Base-by-base conservation (phyloP, 2,329 filamentous ascomycete genomes). In the Epichloe elymi region DNA sequence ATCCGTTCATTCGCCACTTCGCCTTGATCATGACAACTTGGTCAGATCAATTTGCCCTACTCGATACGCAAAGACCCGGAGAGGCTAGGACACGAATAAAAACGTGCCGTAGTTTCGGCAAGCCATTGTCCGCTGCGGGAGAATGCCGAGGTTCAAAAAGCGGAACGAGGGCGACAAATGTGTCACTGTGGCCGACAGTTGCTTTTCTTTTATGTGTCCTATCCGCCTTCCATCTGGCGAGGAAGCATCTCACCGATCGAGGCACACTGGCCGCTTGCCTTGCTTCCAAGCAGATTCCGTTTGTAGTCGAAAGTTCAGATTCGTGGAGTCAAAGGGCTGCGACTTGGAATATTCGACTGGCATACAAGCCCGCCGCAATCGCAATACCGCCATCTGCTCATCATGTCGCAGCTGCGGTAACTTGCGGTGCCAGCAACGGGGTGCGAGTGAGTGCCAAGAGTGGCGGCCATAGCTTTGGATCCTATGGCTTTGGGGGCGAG, bases 401-500 rank as follows among this genome's bases (percentile, higher is more conserved):
- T 10, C 39, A 41, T 2, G 19, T 41, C 15, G 15, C n/a, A 8
- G 14, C 39, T 20, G 39, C 39, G 14, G 39, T 41, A 0, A 15
- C 39, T 10, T 41, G 39, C 15, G 39, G 39, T 3, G n/a, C 8
- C 8, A 17, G 4, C 8, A 10, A 10, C 39, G n/a, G 15, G 4
- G 14, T n/a, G 15, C 39, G 39, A 17, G 39, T 41, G 39, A 41
- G n/a, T 19, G 48, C 40, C 19, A 50, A 50, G 12, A 35, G 39
- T 26, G 48, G 48, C 4, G 48, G 48, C n/a, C 48, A 50, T 15
- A 50, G 48, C 40, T 41, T 41, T 41, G 39, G 39, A 17, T 36
- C 39, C 7, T 38, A 36, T 19, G 30, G 48, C 5, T 39, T 50
- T 35, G 39, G 48, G 6, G 39, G 39, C 23, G 48, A 50, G 39